These are phyloP conservation scores for Kodamaea lidongshanica DNA, from an alignment of 805 yeast species.

Conservation along the genomic window DNA sequence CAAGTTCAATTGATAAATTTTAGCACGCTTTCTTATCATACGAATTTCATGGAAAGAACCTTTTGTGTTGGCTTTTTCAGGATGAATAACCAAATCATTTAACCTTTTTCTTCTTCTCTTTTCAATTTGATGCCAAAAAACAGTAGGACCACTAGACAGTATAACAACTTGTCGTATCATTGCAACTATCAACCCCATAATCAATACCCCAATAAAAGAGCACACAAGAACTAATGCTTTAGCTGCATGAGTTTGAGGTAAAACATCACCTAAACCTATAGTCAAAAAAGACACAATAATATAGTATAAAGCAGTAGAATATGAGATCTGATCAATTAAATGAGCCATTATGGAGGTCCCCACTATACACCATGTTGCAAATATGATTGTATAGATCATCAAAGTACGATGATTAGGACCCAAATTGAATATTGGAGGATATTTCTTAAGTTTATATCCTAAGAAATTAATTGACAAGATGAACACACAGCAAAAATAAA, in stretches of 20 bases:
- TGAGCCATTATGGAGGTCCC: constrained; percentile 50
- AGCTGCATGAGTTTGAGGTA: constrained; percentile 48
- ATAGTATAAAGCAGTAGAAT: constrained; percentile 66
- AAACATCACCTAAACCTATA: constrained; percentile 73
- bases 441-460: constrained; percentile 55
- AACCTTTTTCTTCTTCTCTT: constrained; percentile 33
- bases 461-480: constrained; percentile 51
- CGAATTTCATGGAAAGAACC: constrained; percentile 52
- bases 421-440: constrained; percentile 66
- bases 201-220: constrained; percentile 63
- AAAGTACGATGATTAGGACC: constrained; percentile 62
- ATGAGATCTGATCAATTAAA: constrained; percentile 32
- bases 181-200: constrained; percentile 67
- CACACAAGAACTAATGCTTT: constrained; percentile 56
- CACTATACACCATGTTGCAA: constrained; percentile 63
- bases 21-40: constrained; percentile 39
- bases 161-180: constrained; percentile 62
- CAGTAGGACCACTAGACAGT: constrained; percentile 55
- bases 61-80: constrained; percentile 14
- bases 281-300: constrained; percentile 71
- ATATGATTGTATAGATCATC: constrained; percentile 61
- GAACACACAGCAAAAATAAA: constrained; percentile 54
- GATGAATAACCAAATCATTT: too few species aligned
- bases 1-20: constrained; percentile 28
- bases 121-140: constrained; percentile 63